A percentile compares a stretch with the other conserved stretches of the same genome.
Conservation (phyloP, 768 basidiomycete genomes). For the Xerocomellus intermedius region DNA sequence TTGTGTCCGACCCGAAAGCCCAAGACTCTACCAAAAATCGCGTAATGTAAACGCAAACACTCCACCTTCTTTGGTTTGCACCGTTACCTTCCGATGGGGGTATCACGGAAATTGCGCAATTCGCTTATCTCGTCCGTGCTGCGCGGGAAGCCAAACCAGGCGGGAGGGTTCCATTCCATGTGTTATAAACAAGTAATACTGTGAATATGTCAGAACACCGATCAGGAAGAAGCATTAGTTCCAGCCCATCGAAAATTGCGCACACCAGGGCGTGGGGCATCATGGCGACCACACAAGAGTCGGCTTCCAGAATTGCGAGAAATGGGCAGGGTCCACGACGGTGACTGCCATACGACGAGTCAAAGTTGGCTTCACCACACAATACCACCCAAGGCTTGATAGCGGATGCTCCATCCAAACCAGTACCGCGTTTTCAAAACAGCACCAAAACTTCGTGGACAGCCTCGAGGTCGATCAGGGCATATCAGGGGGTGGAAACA, state of each 20-base stretch:
- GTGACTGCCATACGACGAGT: neutral
- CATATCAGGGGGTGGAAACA: neutral
- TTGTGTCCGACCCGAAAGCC: neutral
- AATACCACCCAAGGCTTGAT: neutral
- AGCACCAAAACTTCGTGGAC: constrained; percentile 11
- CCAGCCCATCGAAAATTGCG: neutral
- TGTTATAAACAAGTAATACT: neutral
- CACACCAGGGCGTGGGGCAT: neutral
- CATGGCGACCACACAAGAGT: neutral
- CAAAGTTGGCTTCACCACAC: neutral
- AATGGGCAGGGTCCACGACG: too few relatives aligned
- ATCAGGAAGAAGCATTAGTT: constrained; percentile 5
- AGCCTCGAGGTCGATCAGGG: constrained; percentile 10
- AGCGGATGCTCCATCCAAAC: neutral
- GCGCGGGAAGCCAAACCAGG: neutral
- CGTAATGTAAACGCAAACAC: neutral
- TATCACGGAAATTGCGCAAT: neutral
- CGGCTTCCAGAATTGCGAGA: neutral
- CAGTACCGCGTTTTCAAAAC: neutral
- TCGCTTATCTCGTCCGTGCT: neutral
- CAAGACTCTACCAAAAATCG: neutral
- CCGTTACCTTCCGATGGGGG: neutral
- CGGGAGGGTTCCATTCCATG: constrained; percentile 5
- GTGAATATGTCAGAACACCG: constrained; percentile 3
- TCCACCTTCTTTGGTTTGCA: neutral